Conservation (phyloP, 2,329 filamentous ascomycete genomes). For the Aureobasidium sp. region DNA sequence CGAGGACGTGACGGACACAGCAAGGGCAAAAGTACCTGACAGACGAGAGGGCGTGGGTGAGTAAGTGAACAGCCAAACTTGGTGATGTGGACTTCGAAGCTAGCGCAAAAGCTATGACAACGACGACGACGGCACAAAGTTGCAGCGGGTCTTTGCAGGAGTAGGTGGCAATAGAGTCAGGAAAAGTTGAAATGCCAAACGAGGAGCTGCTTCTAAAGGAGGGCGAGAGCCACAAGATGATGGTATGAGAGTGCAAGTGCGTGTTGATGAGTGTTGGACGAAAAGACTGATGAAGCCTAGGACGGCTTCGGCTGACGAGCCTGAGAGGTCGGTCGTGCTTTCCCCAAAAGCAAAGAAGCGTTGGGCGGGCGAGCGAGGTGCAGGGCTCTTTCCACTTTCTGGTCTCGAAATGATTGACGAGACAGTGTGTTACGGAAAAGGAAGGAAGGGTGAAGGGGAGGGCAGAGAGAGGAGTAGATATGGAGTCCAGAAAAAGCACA, state of each 20-base stretch:
- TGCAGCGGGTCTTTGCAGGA: background rate
- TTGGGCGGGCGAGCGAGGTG: background rate
- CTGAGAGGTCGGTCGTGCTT: conserved; percentile 16
- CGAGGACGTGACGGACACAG: background rate
- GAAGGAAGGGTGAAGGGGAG: conserved; percentile 17
- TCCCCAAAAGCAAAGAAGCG: conserved; percentile 17
- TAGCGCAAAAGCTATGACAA: conserved; percentile 15
- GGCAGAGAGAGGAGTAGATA: conserved; percentile 6
- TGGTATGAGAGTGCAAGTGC: conserved; percentile 5
- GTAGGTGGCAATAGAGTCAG: conserved; percentile 15
- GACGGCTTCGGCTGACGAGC: conserved; percentile 10
- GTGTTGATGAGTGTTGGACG: conserved; percentile 11
- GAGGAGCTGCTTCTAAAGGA: conserved; percentile 15
- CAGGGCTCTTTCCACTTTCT: conserved; percentile 4
- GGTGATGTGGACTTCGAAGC: conserved; percentile 13
- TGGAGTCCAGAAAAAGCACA: conserved; percentile 9
- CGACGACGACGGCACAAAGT: conserved; percentile 9
- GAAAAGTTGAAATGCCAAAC: conserved; percentile 15
- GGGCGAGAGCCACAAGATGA: conserved; percentile 10
- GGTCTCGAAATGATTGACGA: conserved; percentile 15
- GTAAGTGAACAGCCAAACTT: conserved; percentile 8
- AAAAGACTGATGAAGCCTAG: conserved; percentile 14
- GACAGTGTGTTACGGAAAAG: conserved; percentile 14
- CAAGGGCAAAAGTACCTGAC: background rate
- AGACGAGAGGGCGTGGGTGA: background rate